These are phyloP conservation scores for Oemleria cerasiformis DNA, from an alignment of 306 rosid species.

Conservation along the genomic window DNA sequence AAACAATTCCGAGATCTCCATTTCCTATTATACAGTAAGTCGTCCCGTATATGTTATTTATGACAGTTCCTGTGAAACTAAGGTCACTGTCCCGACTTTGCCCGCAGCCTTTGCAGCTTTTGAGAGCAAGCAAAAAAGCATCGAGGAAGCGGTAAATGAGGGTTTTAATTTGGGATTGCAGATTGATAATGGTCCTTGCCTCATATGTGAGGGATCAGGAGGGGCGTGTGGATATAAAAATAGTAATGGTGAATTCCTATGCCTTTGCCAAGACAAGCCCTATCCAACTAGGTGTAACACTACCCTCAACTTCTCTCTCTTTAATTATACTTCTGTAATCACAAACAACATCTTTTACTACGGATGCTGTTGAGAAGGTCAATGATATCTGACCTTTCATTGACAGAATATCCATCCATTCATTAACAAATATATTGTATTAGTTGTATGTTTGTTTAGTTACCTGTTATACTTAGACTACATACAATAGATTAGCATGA, in stretches of 20 bases:
- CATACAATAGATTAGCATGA: no score
- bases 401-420: no score
- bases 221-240: no score
- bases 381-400: no score
- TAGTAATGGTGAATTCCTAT: neutral
- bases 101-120: neutral
- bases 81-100: neutral
- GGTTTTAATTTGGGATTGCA: neutral
- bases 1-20: fast-evolving
- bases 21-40: neutral
- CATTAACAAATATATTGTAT: no score
- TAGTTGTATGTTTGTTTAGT: no score
- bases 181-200: neutral
- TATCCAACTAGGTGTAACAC: neutral
- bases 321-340: neutral
- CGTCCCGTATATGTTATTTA: no score
- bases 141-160: neutral
- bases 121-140: fast-evolving
- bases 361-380: no score
- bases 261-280: neutral
- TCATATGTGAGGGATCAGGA: neutral
- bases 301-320: neutral
- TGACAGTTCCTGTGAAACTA: neutral
- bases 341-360: neutral
- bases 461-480: no score